These are phyloP conservation scores for Mimosa pudica DNA, from an alignment of 306 rosid species.

Conservation along the genomic window DNA sequence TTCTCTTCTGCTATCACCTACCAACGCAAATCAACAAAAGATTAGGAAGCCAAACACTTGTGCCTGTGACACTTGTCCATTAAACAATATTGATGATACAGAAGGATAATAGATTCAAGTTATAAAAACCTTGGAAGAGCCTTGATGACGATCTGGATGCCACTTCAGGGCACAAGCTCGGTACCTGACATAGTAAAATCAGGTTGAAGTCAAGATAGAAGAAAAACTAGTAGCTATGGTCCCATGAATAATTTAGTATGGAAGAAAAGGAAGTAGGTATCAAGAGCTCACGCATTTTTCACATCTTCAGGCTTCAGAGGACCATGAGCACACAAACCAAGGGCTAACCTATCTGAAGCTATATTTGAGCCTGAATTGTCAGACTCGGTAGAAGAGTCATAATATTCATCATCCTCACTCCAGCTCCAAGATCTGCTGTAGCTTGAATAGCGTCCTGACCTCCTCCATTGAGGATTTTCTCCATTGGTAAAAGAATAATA, in stretches of 20 bases:
- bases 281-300: conserved; percentile 75
- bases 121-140: conserved; percentile 69
- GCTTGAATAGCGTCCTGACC: conserved; percentile 49
- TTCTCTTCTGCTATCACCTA: conserved; percentile 82
- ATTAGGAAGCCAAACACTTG: conserved; percentile 11
- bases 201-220: conserved; percentile 12
- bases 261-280: conserved; percentile 12
- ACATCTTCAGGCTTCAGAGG: conserved; percentile 79
- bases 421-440: conserved; percentile 56
- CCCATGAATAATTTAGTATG: not conserved
- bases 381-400: conserved; percentile 48
- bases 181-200: conserved; percentile 51
- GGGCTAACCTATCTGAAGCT: conserved; percentile 66
- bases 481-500: conserved; percentile 74
- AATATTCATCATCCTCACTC: conserved; percentile 52
- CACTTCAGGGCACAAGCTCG: conserved; percentile 79
- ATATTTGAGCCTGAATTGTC: conserved; percentile 43
- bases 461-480: conserved; percentile 66
- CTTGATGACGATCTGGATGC: conserved; percentile 97
- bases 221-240: not conserved
- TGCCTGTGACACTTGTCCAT: not conserved
- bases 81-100: not conserved
- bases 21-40: conserved; percentile 12
- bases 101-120: not conserved
- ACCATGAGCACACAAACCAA: conserved; percentile 73